Evolutionary conservation across 345 rosid genomes (phyloP), one percentile per base, ranked within the genome.

Genomic region (Orychophragmus violaceus): DNA sequence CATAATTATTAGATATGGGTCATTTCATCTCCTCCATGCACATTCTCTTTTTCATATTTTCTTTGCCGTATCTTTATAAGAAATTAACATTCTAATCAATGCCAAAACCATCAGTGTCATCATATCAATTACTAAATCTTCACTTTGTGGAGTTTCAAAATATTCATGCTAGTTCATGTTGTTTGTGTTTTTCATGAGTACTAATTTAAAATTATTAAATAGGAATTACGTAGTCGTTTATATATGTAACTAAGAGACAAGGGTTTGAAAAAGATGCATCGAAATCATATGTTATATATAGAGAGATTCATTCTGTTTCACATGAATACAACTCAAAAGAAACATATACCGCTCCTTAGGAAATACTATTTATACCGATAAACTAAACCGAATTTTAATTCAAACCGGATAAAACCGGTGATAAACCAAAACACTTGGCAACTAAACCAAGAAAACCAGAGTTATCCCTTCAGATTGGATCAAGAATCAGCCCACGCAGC

Each of bases 401-500:
- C 64, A 67, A 76, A 53, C 63, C 66, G 68, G 67, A 29, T 28
- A 11, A 14, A 53, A 62, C 68, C 58, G 62, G 59, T 25, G 16
- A 35, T 46, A 55, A 71, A 14, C 50, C 17, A 49, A 67, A 54
- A 55, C 52, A 67, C 28, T 54, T 74, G 22, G 72, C 58, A 37
- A 64, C 61, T 22, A 37, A 51, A 71, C 80, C 80, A 69, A 68
- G 77, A 68, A 74, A 74, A 55, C 71, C 72, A 65, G 19, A 67
- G 72, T 50, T 51, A 66, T 62, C 35, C 13, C 36, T 8, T 19
- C n/a, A 59, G 75, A 75, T 72, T 69, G 44, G 70, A 70, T 81
- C 82, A 88, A 17, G 85, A 78, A 77, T 91, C 97, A 30, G 91
- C 85, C 96, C 94, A 88, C 10, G 87, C 87, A 77, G 96, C 88